phyloP scores from a whole-genome alignment of 1,284 basidiomycete species.

The Naganishia sp. region DNA sequence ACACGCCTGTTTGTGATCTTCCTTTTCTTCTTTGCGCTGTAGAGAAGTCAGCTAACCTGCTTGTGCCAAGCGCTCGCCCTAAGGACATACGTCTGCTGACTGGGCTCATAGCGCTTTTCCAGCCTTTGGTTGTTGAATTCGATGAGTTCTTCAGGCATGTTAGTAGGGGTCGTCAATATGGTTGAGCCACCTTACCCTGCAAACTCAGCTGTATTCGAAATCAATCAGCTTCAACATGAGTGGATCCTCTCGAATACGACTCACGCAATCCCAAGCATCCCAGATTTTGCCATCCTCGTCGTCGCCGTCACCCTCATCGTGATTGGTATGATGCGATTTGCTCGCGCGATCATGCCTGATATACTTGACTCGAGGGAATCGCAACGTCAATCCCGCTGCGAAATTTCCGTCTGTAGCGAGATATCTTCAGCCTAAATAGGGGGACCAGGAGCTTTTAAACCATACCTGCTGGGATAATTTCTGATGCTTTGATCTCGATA shows the following conservation, averaged over 20 bases:
- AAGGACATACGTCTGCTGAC: slow-evolving; percentile 5
- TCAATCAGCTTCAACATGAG: background rate
- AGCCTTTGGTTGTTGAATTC: slow-evolving; percentile 42
- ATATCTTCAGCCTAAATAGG: background rate
- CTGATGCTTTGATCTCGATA: slow-evolving; percentile 83
- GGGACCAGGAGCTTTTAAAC: background rate
- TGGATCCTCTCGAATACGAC: slow-evolving; percentile 19
- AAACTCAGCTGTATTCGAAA: slow-evolving; percentile 40
- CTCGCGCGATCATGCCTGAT: slow-evolving; percentile 60
- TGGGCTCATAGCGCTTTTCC: slow-evolving; percentile 42
- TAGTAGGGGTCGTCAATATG: background rate
- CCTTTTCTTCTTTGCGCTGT: slow-evolving; percentile 41
- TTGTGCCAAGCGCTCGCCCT: too few relatives aligned
- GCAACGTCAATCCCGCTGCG: slow-evolving; percentile 55
- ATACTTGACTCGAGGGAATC: slow-evolving; percentile 78
- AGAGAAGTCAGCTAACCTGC: background rate
- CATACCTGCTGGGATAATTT: slow-evolving; percentile 71
- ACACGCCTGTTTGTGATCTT: slow-evolving; percentile 38
- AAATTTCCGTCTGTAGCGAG: background rate
- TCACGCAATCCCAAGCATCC: slow-evolving; percentile 52
- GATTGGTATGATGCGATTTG: slow-evolving; percentile 37
- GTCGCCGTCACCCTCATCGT: slow-evolving; percentile 40
- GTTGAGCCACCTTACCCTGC: slow-evolving; percentile 36
- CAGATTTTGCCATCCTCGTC: slow-evolving; percentile 48
- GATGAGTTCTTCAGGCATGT: slow-evolving; percentile 39